A percentile compares a stretch with the other conserved stretches of the same genome.
Conservation (phyloP, 2,329 filamentous ascomycete genomes). For the Leptoxyphium fumago region DNA sequence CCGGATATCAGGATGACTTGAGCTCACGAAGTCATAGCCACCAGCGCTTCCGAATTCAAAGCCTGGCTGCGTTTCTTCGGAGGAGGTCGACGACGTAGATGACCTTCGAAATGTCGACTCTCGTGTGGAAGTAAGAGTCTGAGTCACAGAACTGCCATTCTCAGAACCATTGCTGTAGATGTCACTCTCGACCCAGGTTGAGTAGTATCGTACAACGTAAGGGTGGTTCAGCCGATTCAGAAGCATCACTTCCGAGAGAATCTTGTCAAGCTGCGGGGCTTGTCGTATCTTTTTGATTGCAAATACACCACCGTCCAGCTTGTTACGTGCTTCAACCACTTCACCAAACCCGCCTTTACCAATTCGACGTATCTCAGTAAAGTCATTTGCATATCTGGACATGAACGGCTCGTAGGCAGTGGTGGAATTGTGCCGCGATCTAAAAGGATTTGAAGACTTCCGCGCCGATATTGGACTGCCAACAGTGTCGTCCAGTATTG, state of each 20-base stretch:
- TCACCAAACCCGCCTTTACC: constrained; percentile 93
- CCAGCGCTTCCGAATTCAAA: constrained; percentile 53
- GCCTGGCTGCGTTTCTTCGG: constrained; percentile 43
- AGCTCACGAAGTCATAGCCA: constrained; percentile 87
- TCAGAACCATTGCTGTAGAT: constrained; percentile 9
- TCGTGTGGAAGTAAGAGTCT: background rate
- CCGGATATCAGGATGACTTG: constrained; percentile 61
- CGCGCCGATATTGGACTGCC: constrained; percentile 1
- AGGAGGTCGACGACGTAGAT: constrained; percentile 8
- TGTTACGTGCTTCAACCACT: constrained; percentile 89
- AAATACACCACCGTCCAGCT: constrained; percentile 83
- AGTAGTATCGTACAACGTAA: constrained; percentile 77
- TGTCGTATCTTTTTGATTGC: constrained; percentile 94
- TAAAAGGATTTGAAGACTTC: constrained; percentile 10
- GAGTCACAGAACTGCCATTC: constrained; percentile 13
- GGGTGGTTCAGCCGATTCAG: constrained; percentile 89
- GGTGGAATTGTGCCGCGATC: constrained; percentile 19
- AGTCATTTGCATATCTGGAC: constrained; percentile 77
- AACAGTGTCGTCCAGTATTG: constrained; percentile 20
- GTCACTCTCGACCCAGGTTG: constrained; percentile 78
- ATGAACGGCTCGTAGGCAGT: constrained; percentile 11
- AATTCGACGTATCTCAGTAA: constrained; percentile 74
- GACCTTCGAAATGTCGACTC: background rate
- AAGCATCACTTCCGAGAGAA: constrained; percentile 71
- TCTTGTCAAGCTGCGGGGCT: constrained; percentile 58